These are phyloP conservation scores for Ormosia semicastrata DNA, from an alignment of 306 rosid genomes.

Conservation along the genomic window DNA sequence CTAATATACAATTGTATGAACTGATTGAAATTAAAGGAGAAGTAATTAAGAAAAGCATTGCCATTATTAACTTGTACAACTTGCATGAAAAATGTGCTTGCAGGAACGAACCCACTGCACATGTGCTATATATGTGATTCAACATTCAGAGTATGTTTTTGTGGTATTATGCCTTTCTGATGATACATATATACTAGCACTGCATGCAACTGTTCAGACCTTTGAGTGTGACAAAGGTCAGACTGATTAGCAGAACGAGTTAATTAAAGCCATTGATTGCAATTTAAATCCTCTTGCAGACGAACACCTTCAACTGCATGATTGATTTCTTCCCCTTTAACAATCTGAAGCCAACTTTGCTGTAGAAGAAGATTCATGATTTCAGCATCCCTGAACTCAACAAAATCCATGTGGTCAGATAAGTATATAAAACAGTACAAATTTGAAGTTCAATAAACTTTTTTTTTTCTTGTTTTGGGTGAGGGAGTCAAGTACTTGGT, in stretches of 20 bases:
- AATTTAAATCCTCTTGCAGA: constrained; percentile 56
- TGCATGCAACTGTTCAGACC: not conserved
- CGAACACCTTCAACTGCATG: constrained; percentile 48
- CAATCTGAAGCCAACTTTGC: constrained; percentile 56
- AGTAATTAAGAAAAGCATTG: constrained; percentile 7
- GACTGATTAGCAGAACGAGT: constrained; percentile 41
- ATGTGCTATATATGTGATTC: constrained; percentile 23
- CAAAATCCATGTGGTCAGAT: not conserved
- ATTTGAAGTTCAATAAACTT: not conserved
- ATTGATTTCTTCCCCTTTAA: constrained; percentile 52
- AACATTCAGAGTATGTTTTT: constrained; percentile 24
- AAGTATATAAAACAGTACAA: not conserved
- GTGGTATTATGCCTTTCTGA: constrained; percentile 21
- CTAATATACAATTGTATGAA: not conserved
- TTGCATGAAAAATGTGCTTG: constrained; percentile 21
- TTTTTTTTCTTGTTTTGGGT: not conserved
- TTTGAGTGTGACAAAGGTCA: constrained; percentile 30
- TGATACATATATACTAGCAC: constrained; percentile 1
- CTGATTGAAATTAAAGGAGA: not conserved
- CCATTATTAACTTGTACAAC: constrained; percentile 23
- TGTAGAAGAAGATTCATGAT: constrained; percentile 55
- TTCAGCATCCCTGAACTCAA: constrained; percentile 57
- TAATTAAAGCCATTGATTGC: constrained; percentile 58
- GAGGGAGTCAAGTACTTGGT: not conserved
- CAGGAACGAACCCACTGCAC: constrained; percentile 22